phyloP scores from a whole-genome alignment of 352 stramenopile genomes.

The Pythium oligandrum region DNA sequence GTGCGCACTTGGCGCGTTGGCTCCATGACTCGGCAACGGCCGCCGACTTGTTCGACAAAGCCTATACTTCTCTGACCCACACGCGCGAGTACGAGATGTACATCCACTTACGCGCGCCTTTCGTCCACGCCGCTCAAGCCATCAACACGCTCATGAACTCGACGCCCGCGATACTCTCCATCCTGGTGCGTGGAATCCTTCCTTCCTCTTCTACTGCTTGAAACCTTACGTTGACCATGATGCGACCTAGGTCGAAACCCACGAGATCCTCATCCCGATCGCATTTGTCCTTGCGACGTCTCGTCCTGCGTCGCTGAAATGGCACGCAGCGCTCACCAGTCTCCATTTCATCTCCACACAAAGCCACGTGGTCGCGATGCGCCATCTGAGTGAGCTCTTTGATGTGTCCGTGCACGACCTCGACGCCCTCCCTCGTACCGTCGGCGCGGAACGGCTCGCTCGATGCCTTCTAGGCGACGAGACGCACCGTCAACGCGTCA shows the following conservation, averaged over 20 bases:
- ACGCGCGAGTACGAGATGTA: slow-evolving; percentile 55
- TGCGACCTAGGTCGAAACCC: slow-evolving; percentile 24
- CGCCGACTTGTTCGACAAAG: slow-evolving; percentile 35
- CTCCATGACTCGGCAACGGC: slow-evolving; percentile 32
- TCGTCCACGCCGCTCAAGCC: slow-evolving; percentile 40
- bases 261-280: slow-evolving; percentile 41
- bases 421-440: not conserved
- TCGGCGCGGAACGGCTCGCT: slow-evolving; percentile 19
- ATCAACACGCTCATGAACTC: slow-evolving; percentile 51
- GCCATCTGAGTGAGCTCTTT: slow-evolving; percentile 22
- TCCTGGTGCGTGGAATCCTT: slow-evolving; percentile 25
- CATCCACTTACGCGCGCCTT: slow-evolving; percentile 41
- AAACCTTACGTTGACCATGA: not conserved
- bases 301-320: slow-evolving; percentile 53
- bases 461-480: slow-evolving; percentile 33
- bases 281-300: slow-evolving; percentile 54
- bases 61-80: slow-evolving; percentile 25
- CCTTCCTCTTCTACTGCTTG: no score
- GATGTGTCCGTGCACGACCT: slow-evolving; percentile 5
- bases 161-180: slow-evolving; percentile 26
- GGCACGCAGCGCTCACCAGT: slow-evolving; percentile 44
- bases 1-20: slow-evolving; percentile 26
- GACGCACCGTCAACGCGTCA: slow-evolving; percentile 25
- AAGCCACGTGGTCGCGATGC: slow-evolving; percentile 3
- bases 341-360: slow-evolving; percentile 38